These are phyloP conservation scores for Sclerotinia spermophila DNA, from an alignment of 2,329 filamentous ascomycete genomes.

Conservation along the genomic window DNA sequence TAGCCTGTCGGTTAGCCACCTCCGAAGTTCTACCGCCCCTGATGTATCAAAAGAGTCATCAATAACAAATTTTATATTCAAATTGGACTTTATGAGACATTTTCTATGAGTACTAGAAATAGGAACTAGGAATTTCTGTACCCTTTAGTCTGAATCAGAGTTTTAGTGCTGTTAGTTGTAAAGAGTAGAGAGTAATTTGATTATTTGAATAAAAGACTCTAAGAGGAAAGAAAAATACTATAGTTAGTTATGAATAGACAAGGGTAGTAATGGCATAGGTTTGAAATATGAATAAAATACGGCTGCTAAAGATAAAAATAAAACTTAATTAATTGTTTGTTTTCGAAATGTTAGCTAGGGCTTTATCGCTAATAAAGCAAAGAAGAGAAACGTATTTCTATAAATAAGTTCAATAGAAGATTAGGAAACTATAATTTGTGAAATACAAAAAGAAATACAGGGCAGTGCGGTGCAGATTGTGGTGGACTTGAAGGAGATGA, in stretches of 20 bases:
- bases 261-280: not conserved
- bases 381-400: not conserved
- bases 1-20: not conserved
- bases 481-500: too few relatives aligned
- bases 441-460: not conserved
- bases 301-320: not conserved
- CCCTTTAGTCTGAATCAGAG: not conserved
- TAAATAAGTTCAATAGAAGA: not conserved
- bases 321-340: not conserved
- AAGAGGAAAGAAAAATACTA: fast-evolving
- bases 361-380: not conserved
- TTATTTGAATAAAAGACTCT: not conserved
- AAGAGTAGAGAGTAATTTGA: not conserved
- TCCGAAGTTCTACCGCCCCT: not conserved
- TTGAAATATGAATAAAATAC: not conserved
- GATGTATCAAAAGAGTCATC: not conserved
- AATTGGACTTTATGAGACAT: not conserved
- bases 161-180: not conserved
- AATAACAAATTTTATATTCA: not conserved
- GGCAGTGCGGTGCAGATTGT: too few relatives aligned
- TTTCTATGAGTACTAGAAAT: not conserved
- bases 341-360: not conserved
- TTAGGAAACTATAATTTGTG: not conserved
- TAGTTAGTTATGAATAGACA: not conserved
- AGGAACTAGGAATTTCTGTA: not conserved